Evolutionary conservation across 2,329 filamentous ascomycete genomes (phyloP), one percentile per base, ranked within the genome.

Genomic region (Chaetomium strumarium): DNA sequence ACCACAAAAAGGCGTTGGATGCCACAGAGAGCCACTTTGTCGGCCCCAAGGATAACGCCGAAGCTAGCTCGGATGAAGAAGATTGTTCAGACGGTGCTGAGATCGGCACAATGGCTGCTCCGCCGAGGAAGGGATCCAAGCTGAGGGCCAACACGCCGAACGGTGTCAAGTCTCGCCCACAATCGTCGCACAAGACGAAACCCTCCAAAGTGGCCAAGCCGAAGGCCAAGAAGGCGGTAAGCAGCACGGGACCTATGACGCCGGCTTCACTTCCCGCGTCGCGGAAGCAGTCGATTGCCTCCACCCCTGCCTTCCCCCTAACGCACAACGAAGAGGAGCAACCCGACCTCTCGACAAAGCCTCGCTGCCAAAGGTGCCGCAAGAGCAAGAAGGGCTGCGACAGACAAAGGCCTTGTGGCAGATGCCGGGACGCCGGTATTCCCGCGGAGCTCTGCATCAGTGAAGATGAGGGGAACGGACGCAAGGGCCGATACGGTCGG

Each of bases 351-450:
- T 96, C 92, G 0, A 91, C 87, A 60, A 96, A 97, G 73, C 93
- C 93, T 52, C 90, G 93, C 58, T 99, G 93, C 76, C 93, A 99
- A 70, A 87, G 93, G 53, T 99, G 93, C 77, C 87, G 93, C 64
- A 99, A 99, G 81, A 97, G 92, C 74, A 99, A 99, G 79, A 99
- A 99, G 74, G 93, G 93, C 12, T 99, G 93, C 67, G 93, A 99
- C 73, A 86, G 93, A 53, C 93, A 97, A 72, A 85, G 93, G 37
- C 93, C 93, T 29, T 99, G 93, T 66, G 89, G 90, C 51, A 84
- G 93, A 58, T 99, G 93, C 81, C 90, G 90, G 68, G 93, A 99
- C 72, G 93, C 93, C 40, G 93, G 93, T 17, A 89, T 99, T 63
- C 87, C 88, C 52, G 84, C 90, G 55, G 93, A 97, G 61, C 89